These are phyloP conservation scores for Actinidia arguta DNA, from an alignment of 179 eudicot species.

Conservation along the genomic window DNA sequence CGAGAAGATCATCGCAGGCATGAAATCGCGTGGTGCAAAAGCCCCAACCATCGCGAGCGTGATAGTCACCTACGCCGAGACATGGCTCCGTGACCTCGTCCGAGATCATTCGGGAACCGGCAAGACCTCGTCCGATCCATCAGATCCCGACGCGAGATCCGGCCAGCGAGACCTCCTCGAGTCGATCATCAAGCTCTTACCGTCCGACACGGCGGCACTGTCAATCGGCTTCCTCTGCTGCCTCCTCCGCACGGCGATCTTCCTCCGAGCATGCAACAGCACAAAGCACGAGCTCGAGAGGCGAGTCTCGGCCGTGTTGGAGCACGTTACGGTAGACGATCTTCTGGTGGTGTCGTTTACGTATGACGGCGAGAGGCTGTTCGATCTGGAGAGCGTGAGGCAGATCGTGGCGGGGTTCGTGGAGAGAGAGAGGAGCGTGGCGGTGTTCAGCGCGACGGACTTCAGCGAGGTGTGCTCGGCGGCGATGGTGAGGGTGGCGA, in stretches of 20 bases:
- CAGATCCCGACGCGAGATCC: slow-evolving; percentile 40
- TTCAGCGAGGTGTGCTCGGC: slow-evolving; percentile 67
- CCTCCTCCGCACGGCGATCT: slow-evolving; percentile 75
- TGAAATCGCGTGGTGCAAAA: slow-evolving; percentile 74
- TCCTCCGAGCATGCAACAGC: slow-evolving; percentile 49
- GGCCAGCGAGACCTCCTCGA: slow-evolving; percentile 61
- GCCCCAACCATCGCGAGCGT: slow-evolving; percentile 68
- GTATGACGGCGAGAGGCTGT: slow-evolving; percentile 74
- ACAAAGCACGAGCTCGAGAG: slow-evolving; percentile 82
- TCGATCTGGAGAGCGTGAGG: slow-evolving; percentile 90
- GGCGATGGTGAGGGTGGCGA: slow-evolving; percentile 73
- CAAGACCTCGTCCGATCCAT: slow-evolving; percentile 26
- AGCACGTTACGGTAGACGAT: slow-evolving; percentile 84
- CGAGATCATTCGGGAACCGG: slow-evolving; percentile 72
- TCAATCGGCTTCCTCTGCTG: slow-evolving; percentile 84
- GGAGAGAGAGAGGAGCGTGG: slow-evolving; percentile 80
- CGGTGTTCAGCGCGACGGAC: slow-evolving; percentile 82
- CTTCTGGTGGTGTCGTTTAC: slow-evolving; percentile 73
- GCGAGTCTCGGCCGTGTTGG: slow-evolving; percentile 68
- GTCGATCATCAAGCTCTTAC: slow-evolving; percentile 69
- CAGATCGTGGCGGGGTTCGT: slow-evolving; percentile 76
- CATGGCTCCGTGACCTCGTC: slow-evolving; percentile 67
- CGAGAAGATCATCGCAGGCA: slow-evolving; percentile 53
- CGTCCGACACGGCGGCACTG: slow-evolving; percentile 71
- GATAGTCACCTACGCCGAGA: slow-evolving; percentile 77